A percentile compares a stretch with the other conserved stretches of the same genome.
Conservation (phyloP, 306 rosid species). For the Cucumis hystrix region DNA sequence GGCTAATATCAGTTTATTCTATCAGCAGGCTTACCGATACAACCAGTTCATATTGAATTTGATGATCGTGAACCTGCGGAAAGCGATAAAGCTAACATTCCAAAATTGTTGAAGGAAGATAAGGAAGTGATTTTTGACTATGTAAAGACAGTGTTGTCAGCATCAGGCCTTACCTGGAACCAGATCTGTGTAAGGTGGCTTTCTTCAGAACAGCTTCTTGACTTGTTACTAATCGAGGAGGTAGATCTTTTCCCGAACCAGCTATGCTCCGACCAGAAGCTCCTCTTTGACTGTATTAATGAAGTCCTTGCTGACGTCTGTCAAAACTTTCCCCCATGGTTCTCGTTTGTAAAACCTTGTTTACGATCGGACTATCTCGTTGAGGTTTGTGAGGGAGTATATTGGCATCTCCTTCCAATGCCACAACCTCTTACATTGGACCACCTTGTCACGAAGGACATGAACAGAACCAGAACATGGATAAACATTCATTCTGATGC, state of each 20-base stretch:
- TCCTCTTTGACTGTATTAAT: conserved; percentile 52
- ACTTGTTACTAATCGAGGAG: conserved; percentile 40
- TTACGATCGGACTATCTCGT: conserved; percentile 24
- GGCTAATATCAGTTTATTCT: background rate
- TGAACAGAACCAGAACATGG: conserved; percentile 59
- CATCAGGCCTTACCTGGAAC: conserved; percentile 53
- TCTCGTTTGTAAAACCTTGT: conserved; percentile 33
- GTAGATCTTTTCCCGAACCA: conserved; percentile 42
- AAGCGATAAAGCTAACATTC: conserved; percentile 21
- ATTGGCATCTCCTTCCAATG: conserved; percentile 62
- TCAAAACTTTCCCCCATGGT: conserved; percentile 36
- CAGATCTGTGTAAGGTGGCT: conserved; percentile 44
- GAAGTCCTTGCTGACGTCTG: conserved; percentile 65
- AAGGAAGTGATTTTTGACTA: conserved; percentile 42
- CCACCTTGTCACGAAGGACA: conserved; percentile 69
- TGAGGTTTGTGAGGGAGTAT: conserved; percentile 54
- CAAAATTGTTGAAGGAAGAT: conserved; percentile 32
- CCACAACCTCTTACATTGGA: conserved; percentile 64
- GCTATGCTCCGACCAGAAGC: conserved; percentile 46
- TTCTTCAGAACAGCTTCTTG: conserved; percentile 62
- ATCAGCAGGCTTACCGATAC: conserved; percentile 39
- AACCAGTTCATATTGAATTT: conserved; percentile 47
- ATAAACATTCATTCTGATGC: conserved; percentile 57
- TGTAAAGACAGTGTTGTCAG: conserved; percentile 43
- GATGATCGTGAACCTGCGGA: conserved; percentile 43